phyloP scores from a whole-genome alignment of 2,329 filamentous ascomycete genomes.

The Cordyceps pruinosa region DNA sequence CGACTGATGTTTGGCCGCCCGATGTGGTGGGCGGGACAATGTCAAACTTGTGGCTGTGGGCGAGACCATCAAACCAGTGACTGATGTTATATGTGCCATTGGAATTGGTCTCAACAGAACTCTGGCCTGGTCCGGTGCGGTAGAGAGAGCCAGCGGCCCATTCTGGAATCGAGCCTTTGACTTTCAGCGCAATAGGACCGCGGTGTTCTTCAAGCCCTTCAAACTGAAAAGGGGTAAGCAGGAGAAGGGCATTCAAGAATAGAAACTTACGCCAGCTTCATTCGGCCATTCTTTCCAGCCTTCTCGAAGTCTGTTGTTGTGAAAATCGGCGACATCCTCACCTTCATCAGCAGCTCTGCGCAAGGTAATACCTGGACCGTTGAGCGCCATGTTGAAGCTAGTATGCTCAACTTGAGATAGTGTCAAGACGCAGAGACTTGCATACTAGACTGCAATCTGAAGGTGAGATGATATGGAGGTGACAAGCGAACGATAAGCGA shows the following conservation, averaged over 20 bases:
- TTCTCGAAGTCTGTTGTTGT: constrained; percentile 6
- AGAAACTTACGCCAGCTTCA: constrained; percentile 27
- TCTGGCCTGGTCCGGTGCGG: constrained; percentile 65
- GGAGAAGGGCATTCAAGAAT: not conserved
- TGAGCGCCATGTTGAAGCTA: constrained; percentile 5
- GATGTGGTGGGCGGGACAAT: constrained; percentile 41
- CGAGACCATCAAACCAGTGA: constrained; percentile 80
- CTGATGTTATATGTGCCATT: constrained; percentile 53
- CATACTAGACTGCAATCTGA: not conserved
- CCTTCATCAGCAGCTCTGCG: constrained; percentile 5
- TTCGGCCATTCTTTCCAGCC: constrained; percentile 31
- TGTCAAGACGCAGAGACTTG: not conserved
- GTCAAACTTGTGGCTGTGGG: constrained; percentile 65
- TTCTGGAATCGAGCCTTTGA: constrained; percentile 60
- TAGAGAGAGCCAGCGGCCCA: constrained; percentile 68
- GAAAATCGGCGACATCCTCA: constrained; percentile 4
- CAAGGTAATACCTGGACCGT: not conserved
- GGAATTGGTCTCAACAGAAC: constrained; percentile 50
- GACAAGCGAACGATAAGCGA: not conserved
- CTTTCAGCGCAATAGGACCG: constrained; percentile 54
- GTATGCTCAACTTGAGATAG: not conserved
- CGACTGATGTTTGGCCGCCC: constrained; percentile 35
- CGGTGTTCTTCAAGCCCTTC: constrained; percentile 59
- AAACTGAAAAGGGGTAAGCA: constrained; percentile 44
- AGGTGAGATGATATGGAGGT: not conserved